Evolutionary conservation across 345 rosid species (phyloP).

Genomic region (Eucalyptus paniculata): DNA sequence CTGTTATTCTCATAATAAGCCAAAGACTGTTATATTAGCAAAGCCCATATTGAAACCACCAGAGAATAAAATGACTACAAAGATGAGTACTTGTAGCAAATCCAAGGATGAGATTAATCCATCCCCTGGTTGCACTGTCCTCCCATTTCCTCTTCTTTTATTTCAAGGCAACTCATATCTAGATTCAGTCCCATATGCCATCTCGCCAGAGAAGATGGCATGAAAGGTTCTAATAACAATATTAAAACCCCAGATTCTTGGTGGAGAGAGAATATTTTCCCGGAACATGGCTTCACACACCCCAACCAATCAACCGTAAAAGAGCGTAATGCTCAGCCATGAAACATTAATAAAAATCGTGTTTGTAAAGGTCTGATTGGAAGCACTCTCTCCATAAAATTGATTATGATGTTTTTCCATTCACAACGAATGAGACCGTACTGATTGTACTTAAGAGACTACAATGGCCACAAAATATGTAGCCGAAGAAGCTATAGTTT

Average conservation of each 20-base stretch:
- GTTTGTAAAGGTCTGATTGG: neutral
- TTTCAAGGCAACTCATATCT: neutral
- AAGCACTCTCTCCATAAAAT: neutral
- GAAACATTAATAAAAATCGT: neutral
- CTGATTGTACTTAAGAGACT: neutral
- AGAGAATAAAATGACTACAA: neutral
- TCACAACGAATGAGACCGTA: neutral
- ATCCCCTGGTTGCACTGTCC: neutral
- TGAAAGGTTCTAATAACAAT: neutral
- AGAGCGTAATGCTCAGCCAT: neutral
- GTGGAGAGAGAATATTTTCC: neutral
- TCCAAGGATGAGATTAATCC: neutral
- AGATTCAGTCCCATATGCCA: neutral
- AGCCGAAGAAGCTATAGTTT: neutral
- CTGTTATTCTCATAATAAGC: accelerated
- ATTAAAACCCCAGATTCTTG: neutral
- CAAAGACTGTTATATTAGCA: accelerated
- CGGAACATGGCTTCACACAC: neutral
- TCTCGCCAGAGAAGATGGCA: neutral
- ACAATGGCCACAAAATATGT: neutral
- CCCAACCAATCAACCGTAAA: neutral
- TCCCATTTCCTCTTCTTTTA: neutral
- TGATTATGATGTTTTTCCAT: neutral
- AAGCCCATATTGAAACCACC: neutral
- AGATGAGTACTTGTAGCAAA: neutral